A percentile compares a stretch with the other conserved stretches of the same genome.
Conservation (phyloP, 805 yeast species). For the Wickerhamomyces subpelliculosus region DNA sequence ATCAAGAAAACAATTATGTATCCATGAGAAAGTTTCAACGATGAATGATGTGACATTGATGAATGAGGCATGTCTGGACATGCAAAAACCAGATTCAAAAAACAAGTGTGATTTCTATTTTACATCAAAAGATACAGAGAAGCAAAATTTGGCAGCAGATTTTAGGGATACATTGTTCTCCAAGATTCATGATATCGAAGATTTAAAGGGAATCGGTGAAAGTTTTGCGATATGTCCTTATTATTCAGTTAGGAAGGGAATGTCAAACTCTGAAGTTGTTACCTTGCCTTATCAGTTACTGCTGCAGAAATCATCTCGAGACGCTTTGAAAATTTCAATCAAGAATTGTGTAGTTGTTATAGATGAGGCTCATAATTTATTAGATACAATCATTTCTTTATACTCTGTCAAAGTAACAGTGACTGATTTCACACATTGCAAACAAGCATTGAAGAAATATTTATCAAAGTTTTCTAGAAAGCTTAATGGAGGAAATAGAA, state of each 20-base stretch:
- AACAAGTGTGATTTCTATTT: slow-evolving; percentile 36
- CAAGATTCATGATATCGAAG: slow-evolving; percentile 59
- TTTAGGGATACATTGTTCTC: slow-evolving; percentile 45
- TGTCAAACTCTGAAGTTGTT: slow-evolving; percentile 60
- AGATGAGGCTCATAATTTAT: slow-evolving; percentile 88
- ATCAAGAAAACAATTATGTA: slow-evolving; percentile 80
- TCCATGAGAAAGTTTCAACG: slow-evolving; percentile 53
- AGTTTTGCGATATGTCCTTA: slow-evolving; percentile 67
- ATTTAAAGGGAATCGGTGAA: slow-evolving; percentile 54
- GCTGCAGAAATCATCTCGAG: slow-evolving; percentile 53
- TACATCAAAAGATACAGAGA: slow-evolving; percentile 19
- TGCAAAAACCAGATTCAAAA: slow-evolving; percentile 38
- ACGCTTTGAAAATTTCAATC: slow-evolving; percentile 49
- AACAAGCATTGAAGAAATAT: slow-evolving; percentile 47
- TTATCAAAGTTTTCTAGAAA: slow-evolving; percentile 52
- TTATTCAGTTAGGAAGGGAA: slow-evolving; percentile 57
- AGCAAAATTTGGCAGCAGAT: slow-evolving; percentile 24
- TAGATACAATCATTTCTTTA: slow-evolving; percentile 68
- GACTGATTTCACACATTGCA: slow-evolving; percentile 38
- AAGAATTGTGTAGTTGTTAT: slow-evolving; percentile 65
- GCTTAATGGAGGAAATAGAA: slow-evolving; percentile 65
- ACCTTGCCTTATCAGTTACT: slow-evolving; percentile 83
- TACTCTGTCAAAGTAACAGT: slow-evolving; percentile 54
- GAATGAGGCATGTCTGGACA: slow-evolving; percentile 76
- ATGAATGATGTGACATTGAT: slow-evolving; percentile 45